Conservation (phyloP, 352 stramenopile genomes). For the Globisporangium paroecandrum region DNA sequence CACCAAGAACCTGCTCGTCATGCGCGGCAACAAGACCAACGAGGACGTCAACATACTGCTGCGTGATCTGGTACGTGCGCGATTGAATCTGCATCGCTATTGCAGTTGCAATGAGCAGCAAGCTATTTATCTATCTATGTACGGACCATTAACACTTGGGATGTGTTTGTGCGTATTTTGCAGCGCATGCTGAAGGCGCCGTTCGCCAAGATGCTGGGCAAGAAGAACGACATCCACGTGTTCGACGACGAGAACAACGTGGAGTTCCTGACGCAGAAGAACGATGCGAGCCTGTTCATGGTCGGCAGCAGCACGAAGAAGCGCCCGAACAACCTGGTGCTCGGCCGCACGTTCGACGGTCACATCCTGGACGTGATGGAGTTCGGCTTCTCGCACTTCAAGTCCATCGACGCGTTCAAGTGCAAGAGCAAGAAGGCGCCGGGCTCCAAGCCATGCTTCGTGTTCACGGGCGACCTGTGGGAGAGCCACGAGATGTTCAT, state of each 20-base stretch:
- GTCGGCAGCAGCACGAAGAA: conserved; percentile 99
- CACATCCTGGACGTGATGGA: conserved; percentile 99
- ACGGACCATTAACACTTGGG: not conserved
- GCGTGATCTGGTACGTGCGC: conserved; percentile 54
- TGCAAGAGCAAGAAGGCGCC: conserved; percentile 90
- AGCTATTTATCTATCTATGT: not conserved
- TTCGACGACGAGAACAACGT: conserved; percentile 93
- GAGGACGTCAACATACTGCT: conserved; percentile 81
- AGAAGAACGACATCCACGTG: conserved; percentile 93
- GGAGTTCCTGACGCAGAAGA: conserved; percentile 96
- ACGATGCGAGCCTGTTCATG: conserved; percentile 96
- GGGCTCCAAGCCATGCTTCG: conserved; percentile 93
- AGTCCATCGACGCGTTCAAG: conserved; percentile 92
- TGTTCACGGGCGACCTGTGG: conserved; percentile 96
- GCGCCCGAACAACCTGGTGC: conserved; percentile 96
- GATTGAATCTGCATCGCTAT: not conserved
- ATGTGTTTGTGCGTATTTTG: not conserved
- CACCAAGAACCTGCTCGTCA: conserved; percentile 86
- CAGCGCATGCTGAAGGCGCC: conserved; percentile 87
- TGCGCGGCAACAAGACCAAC: conserved; percentile 89
- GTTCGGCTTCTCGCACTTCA: conserved; percentile 95
- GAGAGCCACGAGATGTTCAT: conserved; percentile 86
- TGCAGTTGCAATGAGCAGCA: not conserved
- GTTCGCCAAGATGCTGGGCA: conserved; percentile 85
- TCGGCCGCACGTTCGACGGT: conserved; percentile 97